Evolutionary conservation across 805 yeast genomes (phyloP).

Genomic region (Hanseniaspora guilliermondii): DNA sequence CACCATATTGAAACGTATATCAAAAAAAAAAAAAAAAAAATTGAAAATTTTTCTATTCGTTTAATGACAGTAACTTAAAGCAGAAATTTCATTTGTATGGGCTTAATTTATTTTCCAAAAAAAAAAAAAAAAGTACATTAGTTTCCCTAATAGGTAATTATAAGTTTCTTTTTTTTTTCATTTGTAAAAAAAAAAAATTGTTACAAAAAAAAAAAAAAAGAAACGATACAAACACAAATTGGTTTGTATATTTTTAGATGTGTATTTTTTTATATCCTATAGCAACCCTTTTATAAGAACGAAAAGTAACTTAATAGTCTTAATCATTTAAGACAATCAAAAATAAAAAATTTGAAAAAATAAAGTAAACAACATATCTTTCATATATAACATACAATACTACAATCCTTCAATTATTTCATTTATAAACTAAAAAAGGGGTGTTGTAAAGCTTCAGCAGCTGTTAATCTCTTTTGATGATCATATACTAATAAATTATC

Average conservation of each 20-base stretch:
- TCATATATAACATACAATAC: background rate
- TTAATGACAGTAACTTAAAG: too few species aligned
- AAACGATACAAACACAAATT: too few species aligned
- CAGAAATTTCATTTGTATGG: too few species aligned
- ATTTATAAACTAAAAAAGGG: conserved; percentile 39
- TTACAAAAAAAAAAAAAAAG: background rate
- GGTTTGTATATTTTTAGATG: too few species aligned
- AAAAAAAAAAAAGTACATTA: too few species aligned
- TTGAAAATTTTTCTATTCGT: too few species aligned
- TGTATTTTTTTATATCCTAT: background rate
- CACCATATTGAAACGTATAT: too few species aligned
- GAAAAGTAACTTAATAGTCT: background rate
- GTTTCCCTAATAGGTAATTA: background rate
- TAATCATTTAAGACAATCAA: too few species aligned
- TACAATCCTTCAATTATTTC: too few species aligned
- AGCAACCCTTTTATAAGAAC: background rate
- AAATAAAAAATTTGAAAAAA: background rate
- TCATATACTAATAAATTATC: conserved; percentile 68
- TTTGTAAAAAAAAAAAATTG: background rate
- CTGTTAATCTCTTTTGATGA: conserved; percentile 79
- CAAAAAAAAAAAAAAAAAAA: too few species aligned
- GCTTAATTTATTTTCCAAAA: too few species aligned
- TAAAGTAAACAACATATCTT: background rate
- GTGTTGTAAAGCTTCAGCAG: conserved; percentile 77
- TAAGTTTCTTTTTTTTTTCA: background rate